Percentiles rank a stretch among this genome's conserved stretches.
phyloP scores from a whole-genome alignment of 108 stramenopile species.

The Pseudonitzschia delicatissima region DNA sequence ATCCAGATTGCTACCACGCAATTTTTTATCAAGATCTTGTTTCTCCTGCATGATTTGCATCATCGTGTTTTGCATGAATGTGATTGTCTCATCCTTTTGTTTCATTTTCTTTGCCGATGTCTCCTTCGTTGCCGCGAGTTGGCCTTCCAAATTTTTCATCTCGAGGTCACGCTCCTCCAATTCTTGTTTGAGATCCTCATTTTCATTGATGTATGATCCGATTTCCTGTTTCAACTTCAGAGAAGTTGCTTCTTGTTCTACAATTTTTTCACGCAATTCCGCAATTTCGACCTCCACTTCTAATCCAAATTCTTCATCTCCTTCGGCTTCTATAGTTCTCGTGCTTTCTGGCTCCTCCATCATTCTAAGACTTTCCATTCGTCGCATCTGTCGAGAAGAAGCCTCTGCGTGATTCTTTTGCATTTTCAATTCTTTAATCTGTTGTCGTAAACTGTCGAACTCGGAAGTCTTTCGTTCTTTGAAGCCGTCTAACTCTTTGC shows the following conservation, averaged over 20 bases:
- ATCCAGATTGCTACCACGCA: slow-evolving; percentile 7
- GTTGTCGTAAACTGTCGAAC: slow-evolving; percentile 6
- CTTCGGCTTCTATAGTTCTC: neutral
- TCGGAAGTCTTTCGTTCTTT: slow-evolving; percentile 1
- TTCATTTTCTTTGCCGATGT: slow-evolving; percentile 23
- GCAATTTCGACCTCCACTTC: slow-evolving; percentile 31
- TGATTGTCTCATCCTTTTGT: slow-evolving; percentile 34
- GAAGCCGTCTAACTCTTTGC: slow-evolving; percentile 2
- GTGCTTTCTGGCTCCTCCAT: slow-evolving; percentile 6
- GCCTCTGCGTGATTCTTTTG: slow-evolving; percentile 24
- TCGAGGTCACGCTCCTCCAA: slow-evolving; percentile 28
- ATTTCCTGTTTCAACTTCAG: slow-evolving; percentile 29
- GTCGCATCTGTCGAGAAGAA: neutral
- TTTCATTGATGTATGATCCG: slow-evolving; percentile 15
- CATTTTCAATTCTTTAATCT: slow-evolving; percentile 18
- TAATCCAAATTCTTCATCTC: neutral
- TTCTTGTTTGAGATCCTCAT: slow-evolving; percentile 18
- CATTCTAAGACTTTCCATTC: slow-evolving; percentile 17
- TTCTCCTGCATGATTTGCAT: slow-evolving; percentile 34
- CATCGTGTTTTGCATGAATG: slow-evolving; percentile 43
- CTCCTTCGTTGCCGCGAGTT: slow-evolving; percentile 16
- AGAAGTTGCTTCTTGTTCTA: slow-evolving; percentile 30
- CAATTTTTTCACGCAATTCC: slow-evolving; percentile 30
- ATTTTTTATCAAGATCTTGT: slow-evolving; percentile 15
- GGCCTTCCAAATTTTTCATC: slow-evolving; percentile 11